Conservation (phyloP, 345 rosid species). For the Eucalyptus sp. region DNA sequence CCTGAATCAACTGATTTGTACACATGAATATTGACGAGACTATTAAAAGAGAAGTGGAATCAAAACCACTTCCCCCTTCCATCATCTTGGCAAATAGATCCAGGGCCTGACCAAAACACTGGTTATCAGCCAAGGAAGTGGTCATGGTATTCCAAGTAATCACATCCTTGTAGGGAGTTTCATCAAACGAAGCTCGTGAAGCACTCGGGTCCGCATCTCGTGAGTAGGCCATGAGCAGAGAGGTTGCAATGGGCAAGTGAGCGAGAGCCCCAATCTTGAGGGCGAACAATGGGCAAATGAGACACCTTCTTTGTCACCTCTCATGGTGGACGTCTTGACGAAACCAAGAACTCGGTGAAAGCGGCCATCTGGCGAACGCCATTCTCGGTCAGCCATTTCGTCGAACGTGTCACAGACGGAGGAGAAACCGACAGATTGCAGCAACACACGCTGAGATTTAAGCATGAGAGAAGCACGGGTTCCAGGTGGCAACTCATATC, state of each 20-base stretch:
- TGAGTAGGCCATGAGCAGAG: constrained; percentile 35
- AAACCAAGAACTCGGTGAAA: constrained; percentile 6
- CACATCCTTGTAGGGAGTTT: constrained; percentile 24
- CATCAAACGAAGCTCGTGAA: constrained; percentile 25
- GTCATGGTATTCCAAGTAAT: constrained; percentile 53
- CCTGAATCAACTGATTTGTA: constrained; percentile 6
- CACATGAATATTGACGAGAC: constrained; percentile 18
- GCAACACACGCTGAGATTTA: background rate
- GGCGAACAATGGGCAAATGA: constrained; percentile 30
- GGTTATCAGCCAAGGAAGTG: constrained; percentile 31
- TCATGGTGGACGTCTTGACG: constrained; percentile 12
- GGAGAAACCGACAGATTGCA: background rate
- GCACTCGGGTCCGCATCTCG: constrained; percentile 14
- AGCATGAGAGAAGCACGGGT: background rate
- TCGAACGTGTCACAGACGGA: constrained; percentile 8
- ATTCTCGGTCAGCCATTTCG: constrained; percentile 23
- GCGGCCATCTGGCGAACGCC: background rate
- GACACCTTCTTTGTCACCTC: background rate
- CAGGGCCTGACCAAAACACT: constrained; percentile 9
- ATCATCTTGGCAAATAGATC: constrained; percentile 26
- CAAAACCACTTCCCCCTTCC: constrained; percentile 21
- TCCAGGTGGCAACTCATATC: background rate
- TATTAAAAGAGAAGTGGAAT: constrained; percentile 44
- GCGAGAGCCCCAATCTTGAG: constrained; percentile 41
- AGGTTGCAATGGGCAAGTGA: constrained; percentile 28